Base-by-base conservation (phyloP, 805 yeast species). In the Alloascoidea hylecoeti region DNA sequence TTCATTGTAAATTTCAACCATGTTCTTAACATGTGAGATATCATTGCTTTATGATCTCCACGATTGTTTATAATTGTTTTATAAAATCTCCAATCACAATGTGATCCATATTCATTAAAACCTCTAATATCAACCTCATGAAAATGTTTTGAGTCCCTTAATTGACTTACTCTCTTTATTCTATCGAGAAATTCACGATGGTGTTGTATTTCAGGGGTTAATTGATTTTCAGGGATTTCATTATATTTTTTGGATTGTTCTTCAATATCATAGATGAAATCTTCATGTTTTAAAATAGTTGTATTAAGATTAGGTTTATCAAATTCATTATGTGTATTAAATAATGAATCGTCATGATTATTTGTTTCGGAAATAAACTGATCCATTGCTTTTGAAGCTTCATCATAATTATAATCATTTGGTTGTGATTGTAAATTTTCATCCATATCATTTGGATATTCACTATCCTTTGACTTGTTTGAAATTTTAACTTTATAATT, bases 81-180 rank as follows among this genome's bases (percentile, higher is more conserved):
- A 63, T 75, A 78, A 46, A 75, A 77, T 42, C 83, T 63, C 80
- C 82, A 75, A 52, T 78, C 85, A 47, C 75, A 76, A 44, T 60
- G 65, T 19, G 41, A 38, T 4, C 59, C 61, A 14, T 32, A 2
- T 3, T 38, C 37, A 5, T 14, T 4, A 2, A 44, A 42, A 35
- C 47, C 51, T 18, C 42, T 34, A 14, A 16, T 15, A 9, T 49
- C 36, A 2, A 44, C 42, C 27, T 50, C 51, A 15, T 39, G 30
- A 36, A 45, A 45, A 35, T 42, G 42, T 42, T 53, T 52, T 23
- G n/a, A 9, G 9, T 9, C 13, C n/a, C 30, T 23, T 23, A 9
- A n/a, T 9, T 9, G 30, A 23, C n/a, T 9, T 23, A 9, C 13
- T 23, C 30, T 23, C n/a, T 23, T 23, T 23, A 9, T 9, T n/a